phyloP scores from a whole-genome alignment of 1,284 basidiomycete genomes.

The Chondrostereum purpureum region DNA sequence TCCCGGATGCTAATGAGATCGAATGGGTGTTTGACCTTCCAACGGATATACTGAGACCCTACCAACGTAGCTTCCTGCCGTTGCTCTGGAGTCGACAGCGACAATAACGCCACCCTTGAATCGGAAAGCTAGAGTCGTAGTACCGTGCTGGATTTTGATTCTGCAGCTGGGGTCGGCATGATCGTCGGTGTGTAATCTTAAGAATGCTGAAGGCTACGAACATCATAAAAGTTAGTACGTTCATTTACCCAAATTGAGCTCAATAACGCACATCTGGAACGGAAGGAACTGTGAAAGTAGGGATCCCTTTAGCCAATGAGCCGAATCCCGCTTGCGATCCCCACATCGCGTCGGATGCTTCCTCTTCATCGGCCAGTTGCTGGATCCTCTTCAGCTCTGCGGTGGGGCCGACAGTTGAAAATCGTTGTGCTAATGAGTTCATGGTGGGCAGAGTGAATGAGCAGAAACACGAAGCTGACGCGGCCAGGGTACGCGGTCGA shows the following conservation, averaged over 20 bases:
- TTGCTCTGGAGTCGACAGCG: slow-evolving; percentile 95
- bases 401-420: slow-evolving; percentile 46
- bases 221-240: too few species aligned
- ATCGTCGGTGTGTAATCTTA: slow-evolving; percentile 89
- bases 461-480: slow-evolving; percentile 36
- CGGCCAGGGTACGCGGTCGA: slow-evolving; percentile 28
- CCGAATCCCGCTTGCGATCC: slow-evolving; percentile 79
- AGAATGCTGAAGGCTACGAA: slow-evolving; percentile 81
- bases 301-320: slow-evolving; percentile 59
- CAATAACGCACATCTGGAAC: slow-evolving; percentile 56
- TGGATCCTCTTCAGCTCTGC: slow-evolving; percentile 48
- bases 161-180: slow-evolving; percentile 86
- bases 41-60: slow-evolving; percentile 20
- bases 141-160: slow-evolving; percentile 99
- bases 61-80: slow-evolving; percentile 96
- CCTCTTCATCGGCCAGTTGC: slow-evolving; percentile 52
- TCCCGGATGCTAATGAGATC: slow-evolving; percentile 69
- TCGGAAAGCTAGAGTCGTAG: slow-evolving; percentile 96
- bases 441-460: slow-evolving; percentile 47
- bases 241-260: too few species aligned
- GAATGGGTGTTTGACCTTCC: slow-evolving; percentile 6
- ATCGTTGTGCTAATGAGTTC: slow-evolving; percentile 71
- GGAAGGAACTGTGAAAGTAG: slow-evolving; percentile 62
- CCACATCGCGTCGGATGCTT: slow-evolving; percentile 64
- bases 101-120: slow-evolving; percentile 97